These are phyloP conservation scores for Citrullus amarus DNA, from an alignment of 306 rosid genomes.

Conservation along the genomic window DNA sequence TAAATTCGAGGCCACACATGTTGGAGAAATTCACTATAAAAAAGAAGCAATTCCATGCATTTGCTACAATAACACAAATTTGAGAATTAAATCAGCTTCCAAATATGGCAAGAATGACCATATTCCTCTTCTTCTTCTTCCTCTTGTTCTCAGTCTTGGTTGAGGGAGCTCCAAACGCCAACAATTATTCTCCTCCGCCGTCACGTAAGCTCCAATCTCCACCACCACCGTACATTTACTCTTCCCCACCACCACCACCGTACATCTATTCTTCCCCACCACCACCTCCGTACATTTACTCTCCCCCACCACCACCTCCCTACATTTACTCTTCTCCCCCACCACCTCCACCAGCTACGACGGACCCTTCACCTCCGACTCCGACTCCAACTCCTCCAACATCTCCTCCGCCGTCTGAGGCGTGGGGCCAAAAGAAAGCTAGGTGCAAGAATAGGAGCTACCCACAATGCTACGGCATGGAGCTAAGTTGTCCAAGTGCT, in stretches of 20 bases:
- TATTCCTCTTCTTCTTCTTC: no score
- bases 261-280: constrained; percentile 1
- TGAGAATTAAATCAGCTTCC: no score
- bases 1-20: no score
- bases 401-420: background rate
- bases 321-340: background rate
- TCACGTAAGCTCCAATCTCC: background rate
- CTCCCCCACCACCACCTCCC: constrained; percentile 10
- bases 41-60: no score
- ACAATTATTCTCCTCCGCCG: background rate
- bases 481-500: constrained; percentile 33
- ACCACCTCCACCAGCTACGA: constrained; percentile 8
- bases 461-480: constrained; percentile 25
- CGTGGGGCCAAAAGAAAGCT: constrained; percentile 9
- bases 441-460: constrained; percentile 31
- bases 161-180: no score
- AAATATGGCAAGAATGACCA: no score
- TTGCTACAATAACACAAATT: no score
- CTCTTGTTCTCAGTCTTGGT: no score
- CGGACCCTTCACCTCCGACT: background rate
- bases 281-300: background rate
- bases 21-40: no score
- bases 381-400: background rate
- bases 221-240: background rate
- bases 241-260: constrained; percentile 6